phyloP scores from a whole-genome alignment of 306 rosid species.

The Oxytropis ochrocephala region DNA sequence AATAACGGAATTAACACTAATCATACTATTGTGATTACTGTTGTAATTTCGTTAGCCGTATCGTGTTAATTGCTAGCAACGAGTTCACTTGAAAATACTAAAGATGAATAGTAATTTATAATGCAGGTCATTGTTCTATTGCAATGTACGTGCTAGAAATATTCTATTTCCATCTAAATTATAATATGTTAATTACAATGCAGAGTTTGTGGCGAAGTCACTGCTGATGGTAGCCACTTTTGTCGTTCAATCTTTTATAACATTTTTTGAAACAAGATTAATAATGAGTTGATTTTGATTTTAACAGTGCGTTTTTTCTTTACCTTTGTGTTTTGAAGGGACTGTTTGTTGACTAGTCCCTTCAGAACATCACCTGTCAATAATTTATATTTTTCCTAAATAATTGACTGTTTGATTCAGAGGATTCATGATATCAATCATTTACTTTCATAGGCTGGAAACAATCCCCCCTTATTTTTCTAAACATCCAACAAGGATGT shows the following conservation, averaged over 20 bases:
- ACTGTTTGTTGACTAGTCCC: not conserved
- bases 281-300: not conserved
- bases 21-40: not conserved
- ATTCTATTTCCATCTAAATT: not conserved
- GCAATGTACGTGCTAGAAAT: not conserved
- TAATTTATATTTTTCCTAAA: not conserved
- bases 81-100: not conserved
- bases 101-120: not conserved
- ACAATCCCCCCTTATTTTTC: not conserved
- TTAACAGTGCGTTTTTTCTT: not conserved
- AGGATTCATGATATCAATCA: not conserved
- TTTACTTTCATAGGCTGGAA: conserved; percentile 2
- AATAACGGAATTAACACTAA: not conserved
- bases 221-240: conserved; percentile 14
- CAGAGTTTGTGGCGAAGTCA: not conserved
- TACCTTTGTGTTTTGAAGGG: not conserved
- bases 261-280: not conserved
- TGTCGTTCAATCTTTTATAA: not conserved
- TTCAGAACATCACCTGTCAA: not conserved
- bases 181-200: not conserved
- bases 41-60: too few species aligned
- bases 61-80: not conserved
- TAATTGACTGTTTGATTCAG: conserved; percentile 3
- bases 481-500: not conserved
- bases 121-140: not conserved